A percentile compares a stretch with the other conserved stretches of the same genome.
Evolutionary conservation across 768 basidiomycete species (phyloP).

Genomic region (Tricholoma furcatifolium): DNA sequence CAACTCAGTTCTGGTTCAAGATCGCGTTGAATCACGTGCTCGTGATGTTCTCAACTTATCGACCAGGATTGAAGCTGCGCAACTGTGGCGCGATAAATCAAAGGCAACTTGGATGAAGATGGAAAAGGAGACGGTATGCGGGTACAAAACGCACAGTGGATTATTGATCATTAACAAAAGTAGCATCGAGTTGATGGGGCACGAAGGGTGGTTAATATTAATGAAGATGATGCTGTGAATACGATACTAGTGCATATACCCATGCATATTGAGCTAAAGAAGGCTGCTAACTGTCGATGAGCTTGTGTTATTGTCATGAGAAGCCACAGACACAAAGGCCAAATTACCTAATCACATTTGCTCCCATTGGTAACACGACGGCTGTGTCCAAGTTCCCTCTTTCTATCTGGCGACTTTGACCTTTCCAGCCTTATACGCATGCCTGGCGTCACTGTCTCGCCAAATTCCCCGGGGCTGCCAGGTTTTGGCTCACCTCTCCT

Average conservation of each 20-base stretch:
- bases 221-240: no score
- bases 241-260: no score
- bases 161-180: no score
- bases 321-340: not conserved
- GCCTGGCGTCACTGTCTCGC: constrained; percentile 29
- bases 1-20: not conserved
- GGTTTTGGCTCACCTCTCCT: constrained; percentile 28
- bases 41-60: constrained; percentile 4
- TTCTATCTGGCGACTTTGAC: constrained; percentile 12
- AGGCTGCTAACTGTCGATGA: no score
- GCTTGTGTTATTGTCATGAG: not conserved
- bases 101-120: not conserved
- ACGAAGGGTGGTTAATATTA: no score
- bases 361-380: not conserved
- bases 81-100: not conserved
- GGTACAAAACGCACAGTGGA: no score
- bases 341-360: constrained; percentile 14
- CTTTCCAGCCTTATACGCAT: constrained; percentile 13
- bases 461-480: constrained; percentile 22
- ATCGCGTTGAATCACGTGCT: constrained; percentile 25
- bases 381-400: constrained; percentile 4
- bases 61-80: not conserved
- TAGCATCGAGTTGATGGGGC: no score
- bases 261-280: no score
- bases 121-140: not conserved